phyloP scores from a whole-genome alignment of 176 grass and related monocot species.

The Eleusine indica region DNA sequence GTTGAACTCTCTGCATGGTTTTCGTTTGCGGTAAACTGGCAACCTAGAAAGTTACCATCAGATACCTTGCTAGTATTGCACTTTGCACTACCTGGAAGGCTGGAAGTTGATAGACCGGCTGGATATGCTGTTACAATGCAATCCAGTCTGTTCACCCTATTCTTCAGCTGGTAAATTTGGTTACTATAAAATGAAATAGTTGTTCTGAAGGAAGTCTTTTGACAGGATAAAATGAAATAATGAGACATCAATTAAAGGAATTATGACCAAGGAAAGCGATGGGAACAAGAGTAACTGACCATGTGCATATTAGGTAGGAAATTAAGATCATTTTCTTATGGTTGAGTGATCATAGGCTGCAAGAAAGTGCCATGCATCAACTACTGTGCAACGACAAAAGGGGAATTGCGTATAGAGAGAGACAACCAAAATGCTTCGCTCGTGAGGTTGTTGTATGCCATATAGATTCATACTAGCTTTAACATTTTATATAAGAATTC shows the following conservation, averaged over 20 bases:
- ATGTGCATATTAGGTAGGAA: conserved; percentile 55
- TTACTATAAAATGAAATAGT: background rate
- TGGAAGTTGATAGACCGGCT: background rate
- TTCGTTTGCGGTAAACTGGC: background rate
- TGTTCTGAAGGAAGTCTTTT: background rate
- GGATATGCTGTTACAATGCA: no score
- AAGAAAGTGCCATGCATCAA: conserved; percentile 16
- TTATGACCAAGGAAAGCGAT: background rate
- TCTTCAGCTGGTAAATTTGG: background rate
- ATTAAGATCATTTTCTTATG: conserved; percentile 42
- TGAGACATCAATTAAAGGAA: no score
- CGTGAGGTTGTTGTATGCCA: conserved; percentile 21
- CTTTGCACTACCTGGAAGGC: background rate
- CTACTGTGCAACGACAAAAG: conserved; percentile 1
- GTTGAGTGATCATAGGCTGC: conserved; percentile 6
- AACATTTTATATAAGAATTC: conserved; percentile 2
- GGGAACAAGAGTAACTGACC: conserved; percentile 1
- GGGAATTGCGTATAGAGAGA: background rate
- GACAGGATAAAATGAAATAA: conserved; percentile 8
- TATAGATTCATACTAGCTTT: conserved; percentile 33
- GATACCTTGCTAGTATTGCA: background rate
- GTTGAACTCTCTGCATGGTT: background rate
- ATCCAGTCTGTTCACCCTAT: background rate
- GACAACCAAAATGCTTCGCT: conserved; percentile 12
- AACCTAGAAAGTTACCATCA: background rate